Percentiles rank a stretch among this genome's conserved stretches.
Evolutionary conservation across 345 rosid genomes (phyloP).

Genomic region (Limnanthes douglasii): DNA sequence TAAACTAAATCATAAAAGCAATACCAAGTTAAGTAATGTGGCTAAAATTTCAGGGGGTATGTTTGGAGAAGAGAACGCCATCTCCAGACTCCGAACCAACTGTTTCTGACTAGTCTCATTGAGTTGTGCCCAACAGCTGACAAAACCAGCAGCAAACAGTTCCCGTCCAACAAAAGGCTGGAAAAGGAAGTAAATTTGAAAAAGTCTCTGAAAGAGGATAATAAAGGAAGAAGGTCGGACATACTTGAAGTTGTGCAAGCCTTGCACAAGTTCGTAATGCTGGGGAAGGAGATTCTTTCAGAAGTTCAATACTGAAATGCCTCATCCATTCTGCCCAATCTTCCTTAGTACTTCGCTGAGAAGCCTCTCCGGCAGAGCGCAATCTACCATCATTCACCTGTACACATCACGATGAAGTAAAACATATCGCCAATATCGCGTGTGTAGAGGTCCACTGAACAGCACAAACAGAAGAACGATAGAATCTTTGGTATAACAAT

Average conservation of each 20-base stretch:
- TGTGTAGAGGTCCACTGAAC: too few species aligned
- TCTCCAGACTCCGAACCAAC: slow-evolving; percentile 86
- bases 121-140: slow-evolving; percentile 96
- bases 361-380: slow-evolving; percentile 97
- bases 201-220: slow-evolving; percentile 6
- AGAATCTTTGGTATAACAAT: too few species aligned
- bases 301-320: slow-evolving; percentile 96
- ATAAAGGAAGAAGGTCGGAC: slow-evolving; percentile 3
- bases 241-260: slow-evolving; percentile 93
- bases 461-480: too few species aligned
- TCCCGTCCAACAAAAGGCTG: slow-evolving; percentile 98
- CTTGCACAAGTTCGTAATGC: slow-evolving; percentile 94
- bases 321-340: slow-evolving; percentile 99
- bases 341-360: slow-evolving; percentile 97
- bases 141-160: slow-evolving; percentile 99
- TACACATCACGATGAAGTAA: slow-evolving; percentile 8
- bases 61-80: slow-evolving; percentile 97
- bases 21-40: slow-evolving; percentile 84
- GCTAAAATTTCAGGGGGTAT: slow-evolving; percentile 99
- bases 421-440: too few species aligned
- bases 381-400: slow-evolving; percentile 86
- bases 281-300: slow-evolving; percentile 97
- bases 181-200: slow-evolving; percentile 19
- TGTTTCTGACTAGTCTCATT: slow-evolving; percentile 81
- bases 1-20: too few species aligned